Percentiles rank a stretch among this genome's conserved stretches.
These are phyloP conservation scores for Dissophora globulifera DNA, from an alignment of 192 early-diverging fungal species.

Conservation along the genomic window DNA sequence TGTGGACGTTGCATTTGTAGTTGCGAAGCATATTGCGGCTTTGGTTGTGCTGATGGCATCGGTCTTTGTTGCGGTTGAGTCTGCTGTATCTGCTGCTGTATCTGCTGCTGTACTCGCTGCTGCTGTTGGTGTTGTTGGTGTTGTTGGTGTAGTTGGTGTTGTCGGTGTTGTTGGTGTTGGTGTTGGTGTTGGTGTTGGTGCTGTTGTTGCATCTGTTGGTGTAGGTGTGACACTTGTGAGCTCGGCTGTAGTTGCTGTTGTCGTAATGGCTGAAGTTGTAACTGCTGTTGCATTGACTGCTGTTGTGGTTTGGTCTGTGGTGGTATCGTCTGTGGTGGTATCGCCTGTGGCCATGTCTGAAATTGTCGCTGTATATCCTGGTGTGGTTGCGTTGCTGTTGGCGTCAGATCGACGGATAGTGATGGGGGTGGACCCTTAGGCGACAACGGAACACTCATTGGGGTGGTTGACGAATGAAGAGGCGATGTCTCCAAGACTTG, in stretches of 20 bases:
- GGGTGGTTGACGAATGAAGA: too few species aligned
- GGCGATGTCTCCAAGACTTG: too few species aligned
- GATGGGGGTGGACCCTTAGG: too few species aligned
- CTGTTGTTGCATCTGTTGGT: background rate
- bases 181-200: background rate
- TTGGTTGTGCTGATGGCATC: background rate
- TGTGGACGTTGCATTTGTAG: background rate
- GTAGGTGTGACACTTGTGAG: conserved; percentile 1
- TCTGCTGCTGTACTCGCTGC: background rate
- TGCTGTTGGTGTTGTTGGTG: conserved; percentile 3
- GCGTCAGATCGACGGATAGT: background rate
- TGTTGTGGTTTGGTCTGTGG: background rate
- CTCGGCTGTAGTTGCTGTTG: background rate
- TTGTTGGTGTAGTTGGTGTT: background rate
- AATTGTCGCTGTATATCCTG: background rate
- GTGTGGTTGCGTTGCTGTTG: background rate
- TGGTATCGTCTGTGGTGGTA: background rate
- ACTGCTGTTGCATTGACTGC: background rate
- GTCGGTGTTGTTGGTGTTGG: background rate
- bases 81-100: background rate
- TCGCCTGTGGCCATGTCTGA: background rate
- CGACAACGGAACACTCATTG: too few species aligned
- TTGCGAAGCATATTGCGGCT: background rate
- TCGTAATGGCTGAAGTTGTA: conserved; percentile 1
- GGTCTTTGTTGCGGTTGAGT: background rate